Conservation (phyloP, 1,284 basidiomycete species). For the Cutaneotrichosporon dermatis region DNA sequence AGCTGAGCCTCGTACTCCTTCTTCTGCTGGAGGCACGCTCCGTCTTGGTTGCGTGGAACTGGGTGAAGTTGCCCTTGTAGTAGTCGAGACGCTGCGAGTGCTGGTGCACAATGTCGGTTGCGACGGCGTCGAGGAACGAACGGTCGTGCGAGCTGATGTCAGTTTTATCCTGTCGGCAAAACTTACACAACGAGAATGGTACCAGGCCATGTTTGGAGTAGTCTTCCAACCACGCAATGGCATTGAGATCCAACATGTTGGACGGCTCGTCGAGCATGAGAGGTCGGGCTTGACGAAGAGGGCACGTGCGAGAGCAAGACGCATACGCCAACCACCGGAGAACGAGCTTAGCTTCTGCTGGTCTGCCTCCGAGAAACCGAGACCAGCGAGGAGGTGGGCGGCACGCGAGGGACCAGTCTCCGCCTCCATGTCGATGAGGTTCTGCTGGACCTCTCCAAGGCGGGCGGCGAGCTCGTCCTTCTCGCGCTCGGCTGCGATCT, state of each 20-base stretch:
- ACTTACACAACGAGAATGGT: conserved; percentile 79
- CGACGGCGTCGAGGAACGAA: conserved; percentile 94
- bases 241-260: conserved; percentile 68
- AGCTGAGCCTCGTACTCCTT: conserved; percentile 96
- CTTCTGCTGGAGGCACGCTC: conserved; percentile 87
- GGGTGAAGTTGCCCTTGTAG: conserved; percentile 83
- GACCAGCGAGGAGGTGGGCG: conserved; percentile 80
- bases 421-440: conserved; percentile 94
- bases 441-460: conserved; percentile 86
- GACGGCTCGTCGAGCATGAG: conserved; percentile 92
- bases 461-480: conserved; percentile 80
- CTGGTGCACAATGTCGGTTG: conserved; percentile 94
- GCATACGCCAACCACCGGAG: conserved; percentile 99
- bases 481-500: conserved; percentile 66
- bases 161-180: too few species aligned
- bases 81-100: conserved; percentile 93
- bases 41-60: conserved; percentile 98
- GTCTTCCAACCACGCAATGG: conserved; percentile 64
- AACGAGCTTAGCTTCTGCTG: conserved; percentile 80
- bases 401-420: conserved; percentile 93
- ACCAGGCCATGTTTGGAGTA: conserved; percentile 95
- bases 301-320: conserved; percentile 91
- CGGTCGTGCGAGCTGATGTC: conserved; percentile 75
- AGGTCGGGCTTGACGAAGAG: conserved; percentile 81
- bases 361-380: conserved; percentile 86